phyloP scores from a whole-genome alignment of 192 early-diverging fungal genomes.

The Allomyces macrogynus region DNA sequence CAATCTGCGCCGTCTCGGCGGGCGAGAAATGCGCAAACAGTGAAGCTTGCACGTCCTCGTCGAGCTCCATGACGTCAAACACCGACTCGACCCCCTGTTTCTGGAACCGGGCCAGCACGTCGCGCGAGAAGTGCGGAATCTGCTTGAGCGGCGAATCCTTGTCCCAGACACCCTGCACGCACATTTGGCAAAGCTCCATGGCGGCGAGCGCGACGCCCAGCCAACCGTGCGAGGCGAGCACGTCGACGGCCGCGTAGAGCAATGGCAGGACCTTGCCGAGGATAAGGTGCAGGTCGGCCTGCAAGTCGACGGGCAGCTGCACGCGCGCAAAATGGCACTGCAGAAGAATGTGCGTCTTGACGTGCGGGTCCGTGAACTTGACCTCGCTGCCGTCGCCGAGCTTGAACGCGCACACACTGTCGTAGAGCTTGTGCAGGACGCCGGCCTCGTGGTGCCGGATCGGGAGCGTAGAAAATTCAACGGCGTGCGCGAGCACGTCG shows the following conservation, averaged over 20 bases:
- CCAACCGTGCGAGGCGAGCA: conserved; percentile 80
- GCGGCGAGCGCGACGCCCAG: conserved; percentile 65
- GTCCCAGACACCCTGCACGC: conserved; percentile 93
- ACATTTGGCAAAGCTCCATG: conserved; percentile 97
- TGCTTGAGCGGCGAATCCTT: conserved; percentile 76
- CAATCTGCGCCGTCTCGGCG: conserved; percentile 54
- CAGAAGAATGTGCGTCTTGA: conserved; percentile 79
- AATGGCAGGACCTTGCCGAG: conserved; percentile 51
- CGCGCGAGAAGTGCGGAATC: conserved; percentile 60
- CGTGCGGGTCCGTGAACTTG: conserved; percentile 72
- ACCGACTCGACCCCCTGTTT: conserved; percentile 56
- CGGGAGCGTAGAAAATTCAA: conserved; percentile 80
- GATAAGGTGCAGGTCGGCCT: conserved; percentile 61
- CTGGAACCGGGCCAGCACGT: conserved; percentile 51
- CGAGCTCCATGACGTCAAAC: conserved; percentile 86
- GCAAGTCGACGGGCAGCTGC: conserved; percentile 72
- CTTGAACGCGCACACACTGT: conserved; percentile 18
- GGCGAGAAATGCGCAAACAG: conserved; percentile 39
- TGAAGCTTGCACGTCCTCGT: conserved; percentile 55
- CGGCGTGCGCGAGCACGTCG: conserved; percentile 80
- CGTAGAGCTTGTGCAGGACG: conserved; percentile 56
- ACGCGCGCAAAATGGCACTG: conserved; percentile 90
- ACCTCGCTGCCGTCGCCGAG: conserved; percentile 30
- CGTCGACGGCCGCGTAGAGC: conserved; percentile 84
- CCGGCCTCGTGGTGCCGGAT: conserved; percentile 83